Conservation (phyloP, 108 stramenopile genomes). For the Pseudonitzschia multiseries region DNA sequence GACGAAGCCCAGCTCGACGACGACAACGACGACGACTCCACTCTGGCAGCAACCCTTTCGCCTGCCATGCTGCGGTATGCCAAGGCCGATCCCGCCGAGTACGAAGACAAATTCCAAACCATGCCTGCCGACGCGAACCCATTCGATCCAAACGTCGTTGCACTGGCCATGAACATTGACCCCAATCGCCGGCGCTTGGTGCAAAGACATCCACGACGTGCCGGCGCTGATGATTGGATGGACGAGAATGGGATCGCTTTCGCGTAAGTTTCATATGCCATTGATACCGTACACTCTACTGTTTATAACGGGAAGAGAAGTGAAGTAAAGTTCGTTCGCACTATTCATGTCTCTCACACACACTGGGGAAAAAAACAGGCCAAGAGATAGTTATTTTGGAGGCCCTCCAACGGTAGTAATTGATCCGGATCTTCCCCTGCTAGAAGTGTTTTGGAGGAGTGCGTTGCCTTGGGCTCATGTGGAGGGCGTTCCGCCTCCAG, state of each 20-base stretch:
- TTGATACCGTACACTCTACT: too few relatives aligned
- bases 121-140: slow-evolving; percentile 81
- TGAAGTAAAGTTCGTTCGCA: slow-evolving; percentile 1
- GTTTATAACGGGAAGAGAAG: too few relatives aligned
- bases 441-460: slow-evolving; percentile 73
- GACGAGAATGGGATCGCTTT: slow-evolving; percentile 28
- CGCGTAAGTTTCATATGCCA: slow-evolving; percentile 5
- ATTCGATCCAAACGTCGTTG: slow-evolving; percentile 66
- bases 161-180: slow-evolving; percentile 65
- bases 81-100: slow-evolving; percentile 58
- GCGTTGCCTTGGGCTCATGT: slow-evolving; percentile 82
- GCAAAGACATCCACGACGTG: slow-evolving; percentile 33
- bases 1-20: not conserved
- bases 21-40: not conserved
- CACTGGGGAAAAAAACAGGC: not conserved
- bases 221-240: slow-evolving; percentile 13
- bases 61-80: slow-evolving; percentile 67
- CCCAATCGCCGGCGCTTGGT: slow-evolving; percentile 68
- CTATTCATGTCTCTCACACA: not conserved
- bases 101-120: slow-evolving; percentile 59
- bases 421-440: slow-evolving; percentile 79
- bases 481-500: slow-evolving; percentile 63
- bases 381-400: slow-evolving; percentile 13
- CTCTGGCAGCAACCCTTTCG: slow-evolving; percentile 22
- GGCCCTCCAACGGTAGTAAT: slow-evolving; percentile 46